Evolutionary conservation across 352 stramenopile genomes (phyloP), one percentile per base, ranked within the genome.

Genomic region (Bremia lactucae): DNA sequence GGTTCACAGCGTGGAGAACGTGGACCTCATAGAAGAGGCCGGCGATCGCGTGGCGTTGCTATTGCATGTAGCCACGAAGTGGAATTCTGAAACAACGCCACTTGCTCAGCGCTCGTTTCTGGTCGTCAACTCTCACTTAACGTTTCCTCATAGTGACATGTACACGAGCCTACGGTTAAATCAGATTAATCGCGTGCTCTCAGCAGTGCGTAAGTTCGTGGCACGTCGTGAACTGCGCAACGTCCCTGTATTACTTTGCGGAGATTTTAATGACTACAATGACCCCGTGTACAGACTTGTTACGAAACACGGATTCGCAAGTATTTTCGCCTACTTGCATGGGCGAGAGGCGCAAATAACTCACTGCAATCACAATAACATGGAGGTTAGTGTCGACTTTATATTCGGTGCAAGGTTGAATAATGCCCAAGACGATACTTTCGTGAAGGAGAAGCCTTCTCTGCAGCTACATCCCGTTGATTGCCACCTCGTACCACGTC

Each of bases 281-380:
- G 79, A 92, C 42, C 70, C 76, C 0, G 79, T 92, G 20, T 80
- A 92, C 45, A 59, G 78, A 20, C 66, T 81, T 22, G 72, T 92
- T 47, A 69, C 75, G 34, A 63, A 72, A 15, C 57, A 89, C 28
- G 76, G 76, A 18, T 92, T 83, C 38, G 48, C 58, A 24, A 88
- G 75, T 48, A 78, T 87, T 28, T 92, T 89, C 34, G 65, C 62
- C 13, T 57, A 82, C 19, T 26, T 87, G 33, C 68, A 92, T 53
- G 79, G 79, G 0, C 74, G 79, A 24, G 79, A 92, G 41, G 79
- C 79, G 24, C 58, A 74, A 16, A 87, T 92, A 50, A 92, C 79
- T 31, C 79, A 92, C 58, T 88, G 77, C 56, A 92, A 92, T 49
- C 79, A 92, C 53, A 92, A 92, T 60, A 92, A 92, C 59, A 68